Evolutionary conservation across 1,139 yeast species (phyloP), one percentile per base, ranked within the genome.

Genomic region (Candida gigantensis): DNA sequence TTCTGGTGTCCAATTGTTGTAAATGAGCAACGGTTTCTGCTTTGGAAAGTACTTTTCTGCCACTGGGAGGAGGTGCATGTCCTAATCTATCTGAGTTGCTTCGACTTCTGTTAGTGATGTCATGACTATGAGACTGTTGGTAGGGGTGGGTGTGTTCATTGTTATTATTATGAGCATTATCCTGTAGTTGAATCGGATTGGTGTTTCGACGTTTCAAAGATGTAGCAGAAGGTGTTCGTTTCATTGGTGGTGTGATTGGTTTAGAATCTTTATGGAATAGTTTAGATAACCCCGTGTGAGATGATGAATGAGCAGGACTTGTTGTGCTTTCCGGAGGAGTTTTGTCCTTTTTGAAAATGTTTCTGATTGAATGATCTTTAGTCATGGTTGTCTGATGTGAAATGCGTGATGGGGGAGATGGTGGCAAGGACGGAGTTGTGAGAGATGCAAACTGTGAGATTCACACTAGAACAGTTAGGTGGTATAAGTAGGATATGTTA

Each of bases 21-120:
- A 68, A 46, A 46, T 67, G 73, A 25, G 69, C 68, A 41, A 61
- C 41, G 5, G 74, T 68, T 44, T 66, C 69, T 4, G 66, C 72
- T 42, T 64, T 63, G 15, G 68, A 17, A 9, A 33, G 21, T 6
- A 14, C 17, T 19, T 31, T 31, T 8, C 34, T n/a, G 4, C 29
- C 24, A 5, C n/a, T 20, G 8, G 34, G 28, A 16, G 18, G 19
- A 31, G 18, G 19, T 23, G 13, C 19, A n/a, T 27, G 34, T 4
- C 18, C 25, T 10, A 23, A 10, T 12, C 19, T 31, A 10, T 31
- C 34, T 9, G 34, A 31, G 18, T 31, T 31, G 13, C 34, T 31
- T 25, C 34, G 24, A 6, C 20, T 13, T 31, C 34, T 18, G 19
- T 18, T 24, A 3, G 18, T 28, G 18, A 24, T 8, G n/a, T 14